A percentile compares a stretch with the other conserved stretches of the same genome.
Conservation (phyloP, 345 rosid genomes). For the Alliaria petiolata region DNA sequence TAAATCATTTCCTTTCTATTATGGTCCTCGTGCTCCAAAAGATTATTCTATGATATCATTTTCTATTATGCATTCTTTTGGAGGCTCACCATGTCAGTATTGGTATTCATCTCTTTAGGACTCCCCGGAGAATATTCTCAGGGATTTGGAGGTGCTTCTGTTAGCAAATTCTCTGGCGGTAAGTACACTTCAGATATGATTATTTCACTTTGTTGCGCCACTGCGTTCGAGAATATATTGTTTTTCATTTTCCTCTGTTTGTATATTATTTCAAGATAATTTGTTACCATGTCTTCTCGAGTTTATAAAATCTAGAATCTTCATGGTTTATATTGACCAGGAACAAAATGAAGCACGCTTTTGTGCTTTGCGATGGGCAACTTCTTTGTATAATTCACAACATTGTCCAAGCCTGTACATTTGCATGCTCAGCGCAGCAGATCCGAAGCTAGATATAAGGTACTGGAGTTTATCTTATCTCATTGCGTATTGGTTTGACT, state of each 20-base stretch:
- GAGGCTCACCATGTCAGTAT: constrained; percentile 10
- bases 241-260: not conserved
- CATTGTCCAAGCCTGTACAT: constrained; percentile 94
- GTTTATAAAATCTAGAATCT: constrained; percentile 3
- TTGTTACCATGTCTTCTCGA: not conserved
- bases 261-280: not conserved
- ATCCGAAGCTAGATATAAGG: constrained; percentile 90
- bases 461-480: constrained; percentile 29
- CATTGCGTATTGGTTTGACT: constrained; percentile 1
- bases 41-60: not conserved
- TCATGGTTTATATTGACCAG: constrained; percentile 40
- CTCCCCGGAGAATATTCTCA: constrained; percentile 56
- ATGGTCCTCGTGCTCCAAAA: not conserved
- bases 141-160: constrained; percentile 71
- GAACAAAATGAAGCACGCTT: constrained; percentile 94
- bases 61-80: not conserved
- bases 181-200: constrained; percentile 5
- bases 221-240: not conserved
- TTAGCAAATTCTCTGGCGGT: constrained; percentile 73
- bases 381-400: constrained; percentile 66
- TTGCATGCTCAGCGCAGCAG: constrained; percentile 88
- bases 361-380: constrained; percentile 91
- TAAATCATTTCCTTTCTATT: not conserved
- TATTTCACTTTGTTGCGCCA: not conserved
- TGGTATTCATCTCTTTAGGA: constrained; percentile 43